These are phyloP conservation scores for Citrus sp. DNA, from an alignment of 345 rosid genomes.

Conservation along the genomic window DNA sequence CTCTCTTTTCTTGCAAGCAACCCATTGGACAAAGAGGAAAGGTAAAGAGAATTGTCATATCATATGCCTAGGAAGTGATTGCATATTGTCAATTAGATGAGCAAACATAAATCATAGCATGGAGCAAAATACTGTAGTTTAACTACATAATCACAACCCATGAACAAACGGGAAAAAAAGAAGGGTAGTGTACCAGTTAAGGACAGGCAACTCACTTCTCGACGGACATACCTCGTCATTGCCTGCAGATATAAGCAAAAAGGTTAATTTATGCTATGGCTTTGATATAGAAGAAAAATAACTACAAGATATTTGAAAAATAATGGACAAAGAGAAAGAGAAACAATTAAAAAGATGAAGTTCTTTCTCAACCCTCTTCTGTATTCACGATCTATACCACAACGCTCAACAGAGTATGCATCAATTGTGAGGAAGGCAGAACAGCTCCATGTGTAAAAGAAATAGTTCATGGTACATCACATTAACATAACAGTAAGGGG, in stretches of 20 bases:
- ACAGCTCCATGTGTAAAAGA: neutral
- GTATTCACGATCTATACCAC: neutral
- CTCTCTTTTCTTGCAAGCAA: neutral
- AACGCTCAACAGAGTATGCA: neutral
- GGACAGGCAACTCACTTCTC: constrained; percentile 74
- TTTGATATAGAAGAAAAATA: neutral
- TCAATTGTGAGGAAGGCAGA: neutral
- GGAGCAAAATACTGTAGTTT: neutral
- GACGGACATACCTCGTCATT: constrained; percentile 83
- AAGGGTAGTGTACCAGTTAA: constrained; percentile 57
- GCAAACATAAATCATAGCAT: neutral
- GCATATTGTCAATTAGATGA: neutral
- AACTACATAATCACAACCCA: neutral
- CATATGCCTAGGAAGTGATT: neutral
- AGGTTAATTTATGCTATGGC: constrained; percentile 7
- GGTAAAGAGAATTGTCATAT: neutral
- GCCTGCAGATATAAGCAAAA: constrained; percentile 52
- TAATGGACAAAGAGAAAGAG: neutral
- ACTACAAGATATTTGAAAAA: neutral
- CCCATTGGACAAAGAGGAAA: neutral
- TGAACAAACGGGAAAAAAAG: neutral
- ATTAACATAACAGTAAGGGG: neutral
- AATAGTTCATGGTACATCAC: neutral
- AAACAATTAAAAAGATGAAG: neutral
- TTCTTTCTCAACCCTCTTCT: neutral